phyloP scores from a whole-genome alignment of 2,329 filamentous ascomycete species.

The Colletotrichum caudatum region DNA sequence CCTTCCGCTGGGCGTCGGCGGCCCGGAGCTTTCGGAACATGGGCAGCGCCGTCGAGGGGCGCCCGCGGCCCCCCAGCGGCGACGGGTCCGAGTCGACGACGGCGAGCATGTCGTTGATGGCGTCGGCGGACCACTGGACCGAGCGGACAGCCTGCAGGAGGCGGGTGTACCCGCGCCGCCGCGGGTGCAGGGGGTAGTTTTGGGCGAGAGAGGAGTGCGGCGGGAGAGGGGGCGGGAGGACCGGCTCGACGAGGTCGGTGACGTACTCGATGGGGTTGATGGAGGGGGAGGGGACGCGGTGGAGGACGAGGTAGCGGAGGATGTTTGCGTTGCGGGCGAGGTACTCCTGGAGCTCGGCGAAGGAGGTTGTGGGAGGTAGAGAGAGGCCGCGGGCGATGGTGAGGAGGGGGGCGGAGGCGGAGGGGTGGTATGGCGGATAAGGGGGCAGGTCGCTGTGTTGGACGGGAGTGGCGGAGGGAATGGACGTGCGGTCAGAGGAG shows the following conservation, averaged over 20 bases:
- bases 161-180: constrained; percentile 11
- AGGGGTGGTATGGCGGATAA: constrained; percentile 17
- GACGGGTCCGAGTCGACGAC: constrained; percentile 17
- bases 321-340: constrained; percentile 44
- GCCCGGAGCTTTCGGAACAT: constrained; percentile 31
- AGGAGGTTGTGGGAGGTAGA: constrained; percentile 26
- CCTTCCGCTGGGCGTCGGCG: constrained; percentile 7
- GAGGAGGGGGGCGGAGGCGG: constrained; percentile 8
- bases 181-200: not conserved
- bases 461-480: not conserved
- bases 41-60: constrained; percentile 13
- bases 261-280: constrained; percentile 14
- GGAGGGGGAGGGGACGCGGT: constrained; percentile 23
- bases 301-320: constrained; percentile 43
- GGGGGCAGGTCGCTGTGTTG: constrained; percentile 12
- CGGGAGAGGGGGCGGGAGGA: not conserved
- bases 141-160: constrained; percentile 33
- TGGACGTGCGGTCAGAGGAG: not conserved
- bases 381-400: constrained; percentile 39
- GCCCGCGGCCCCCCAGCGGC: not conserved
- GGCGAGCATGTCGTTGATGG: constrained; percentile 29
- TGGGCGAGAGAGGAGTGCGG: not conserved
- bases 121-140: constrained; percentile 24
- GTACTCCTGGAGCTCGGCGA: constrained; percentile 33
- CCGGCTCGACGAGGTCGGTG: constrained; percentile 24